A percentile compares a stretch with the other conserved stretches of the same genome.
Conservation (phyloP, 2,329 filamentous ascomycete genomes). For the Cladosporium sp. region DNA sequence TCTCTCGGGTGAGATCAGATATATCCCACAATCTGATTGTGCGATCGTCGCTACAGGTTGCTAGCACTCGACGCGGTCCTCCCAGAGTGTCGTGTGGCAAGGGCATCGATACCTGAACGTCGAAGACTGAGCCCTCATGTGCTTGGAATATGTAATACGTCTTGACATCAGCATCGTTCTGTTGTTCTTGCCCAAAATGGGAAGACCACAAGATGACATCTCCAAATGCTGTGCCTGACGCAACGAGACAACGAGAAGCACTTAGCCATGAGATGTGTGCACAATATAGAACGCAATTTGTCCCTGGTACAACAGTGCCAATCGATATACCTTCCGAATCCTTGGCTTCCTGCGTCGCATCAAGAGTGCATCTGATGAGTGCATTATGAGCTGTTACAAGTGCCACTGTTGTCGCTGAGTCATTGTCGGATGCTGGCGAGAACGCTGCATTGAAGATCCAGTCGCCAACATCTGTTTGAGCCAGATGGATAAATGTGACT, state of each 20-base stretch:
- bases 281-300: constrained; percentile 82
- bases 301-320: constrained; percentile 52
- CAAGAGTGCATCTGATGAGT: constrained; percentile 43
- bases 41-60: constrained; percentile 91
- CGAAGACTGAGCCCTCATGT: constrained; percentile 93
- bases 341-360: not conserved
- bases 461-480: constrained; percentile 54
- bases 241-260: constrained; percentile 62
- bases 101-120: constrained; percentile 69
- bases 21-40: constrained; percentile 88
- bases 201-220: constrained; percentile 89
- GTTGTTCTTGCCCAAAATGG: constrained; percentile 22
- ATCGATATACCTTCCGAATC: not conserved
- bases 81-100: constrained; percentile 31
- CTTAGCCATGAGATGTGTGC: constrained; percentile 67
- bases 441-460: constrained; percentile 71
- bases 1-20: constrained; percentile 44
- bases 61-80: constrained; percentile 58
- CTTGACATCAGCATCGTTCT: constrained; percentile 28
- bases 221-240: constrained; percentile 89
- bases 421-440: constrained; percentile 29
- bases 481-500: not conserved
- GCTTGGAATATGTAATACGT: constrained; percentile 57
- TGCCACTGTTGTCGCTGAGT: constrained; percentile 40
- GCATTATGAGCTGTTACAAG: constrained; percentile 87